Evolutionary conservation across 225 moss, liverwort and hornwort species (phyloP).

Genomic region (Anthoceros angustus): DNA sequence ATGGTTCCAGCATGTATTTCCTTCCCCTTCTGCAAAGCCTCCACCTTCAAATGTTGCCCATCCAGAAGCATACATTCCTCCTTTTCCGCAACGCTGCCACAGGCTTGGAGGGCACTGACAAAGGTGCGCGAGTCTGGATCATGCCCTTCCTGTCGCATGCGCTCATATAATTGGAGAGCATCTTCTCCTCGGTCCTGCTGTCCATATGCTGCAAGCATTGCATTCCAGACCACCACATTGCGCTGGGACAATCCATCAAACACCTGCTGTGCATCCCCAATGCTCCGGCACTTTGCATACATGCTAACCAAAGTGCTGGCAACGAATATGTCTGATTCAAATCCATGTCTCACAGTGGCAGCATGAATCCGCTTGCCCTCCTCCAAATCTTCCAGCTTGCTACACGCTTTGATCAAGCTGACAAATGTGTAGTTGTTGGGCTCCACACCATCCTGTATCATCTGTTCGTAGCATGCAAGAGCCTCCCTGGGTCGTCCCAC

Average conservation of each 20-base stretch:
- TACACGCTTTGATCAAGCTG: too few species aligned
- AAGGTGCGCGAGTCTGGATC: not conserved
- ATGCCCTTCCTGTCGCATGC: not conserved
- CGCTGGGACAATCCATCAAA: not conserved
- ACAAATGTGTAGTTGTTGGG: too few species aligned
- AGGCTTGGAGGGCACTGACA: not conserved
- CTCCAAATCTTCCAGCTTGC: too few species aligned
- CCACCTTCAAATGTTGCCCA: not conserved
- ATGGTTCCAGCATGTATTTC: not conserved
- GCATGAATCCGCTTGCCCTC: too few species aligned
- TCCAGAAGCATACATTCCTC: not conserved
- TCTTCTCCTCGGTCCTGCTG: not conserved
- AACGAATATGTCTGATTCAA: not conserved
- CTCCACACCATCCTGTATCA: too few species aligned
- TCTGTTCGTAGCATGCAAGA: too few species aligned
- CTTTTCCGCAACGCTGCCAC: not conserved
- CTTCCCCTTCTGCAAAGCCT: not conserved
- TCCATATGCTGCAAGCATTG: not conserved
- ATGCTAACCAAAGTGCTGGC: slow-evolving; percentile 3
- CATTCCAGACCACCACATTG: not conserved
- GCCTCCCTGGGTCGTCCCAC: too few species aligned
- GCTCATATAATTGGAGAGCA: not conserved
- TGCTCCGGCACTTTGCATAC: not conserved
- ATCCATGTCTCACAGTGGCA: not conserved
- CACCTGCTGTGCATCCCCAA: not conserved